Percentiles rank a stretch among this genome's conserved stretches.
phyloP scores from a whole-genome alignment of 306 rosid species.

The Biancaea sappan region DNA sequence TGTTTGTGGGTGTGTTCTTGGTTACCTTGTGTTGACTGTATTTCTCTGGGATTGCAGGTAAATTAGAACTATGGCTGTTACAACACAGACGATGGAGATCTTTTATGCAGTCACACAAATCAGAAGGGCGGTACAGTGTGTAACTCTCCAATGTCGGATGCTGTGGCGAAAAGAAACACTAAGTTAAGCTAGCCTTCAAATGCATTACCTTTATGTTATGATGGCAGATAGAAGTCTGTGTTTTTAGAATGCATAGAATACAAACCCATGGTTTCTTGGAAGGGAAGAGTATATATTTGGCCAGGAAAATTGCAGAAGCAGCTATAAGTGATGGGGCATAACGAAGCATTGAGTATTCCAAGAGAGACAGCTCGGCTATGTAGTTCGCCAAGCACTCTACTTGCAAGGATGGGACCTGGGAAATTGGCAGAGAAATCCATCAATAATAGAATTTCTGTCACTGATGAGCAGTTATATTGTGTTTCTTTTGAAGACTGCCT shows the following conservation, averaged over 20 bases:
- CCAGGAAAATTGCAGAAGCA: conserved; percentile 88
- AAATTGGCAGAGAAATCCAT: not conserved
- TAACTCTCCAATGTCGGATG: conserved; percentile 64
- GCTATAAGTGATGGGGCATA: conserved; percentile 85
- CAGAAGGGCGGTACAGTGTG: conserved; percentile 64
- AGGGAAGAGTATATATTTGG: conserved; percentile 67
- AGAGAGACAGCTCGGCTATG: conserved; percentile 80
- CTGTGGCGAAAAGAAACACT: conserved; percentile 41
- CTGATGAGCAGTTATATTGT: not conserved
- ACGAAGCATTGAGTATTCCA: conserved; percentile 85
- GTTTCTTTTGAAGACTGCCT: not conserved
- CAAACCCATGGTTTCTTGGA: conserved; percentile 88
- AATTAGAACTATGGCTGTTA: conserved; percentile 42
- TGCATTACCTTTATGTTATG: not conserved
- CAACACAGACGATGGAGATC: conserved; percentile 63
- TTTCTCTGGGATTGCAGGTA: conserved; percentile 75
- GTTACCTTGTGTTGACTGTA: conserved; percentile 77
- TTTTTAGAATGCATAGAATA: conserved; percentile 27
- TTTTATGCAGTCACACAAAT: conserved; percentile 72
- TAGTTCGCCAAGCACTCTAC: conserved; percentile 90
- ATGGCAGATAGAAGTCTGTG: not conserved
- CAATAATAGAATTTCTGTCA: too few relatives aligned
- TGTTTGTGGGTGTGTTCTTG: not conserved
- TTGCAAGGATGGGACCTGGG: conserved; percentile 64
- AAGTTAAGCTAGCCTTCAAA: not conserved